Evolutionary conservation across 805 yeast genomes (phyloP), one percentile per base, ranked within the genome.

Genomic region (Yarrowia porcina): DNA sequence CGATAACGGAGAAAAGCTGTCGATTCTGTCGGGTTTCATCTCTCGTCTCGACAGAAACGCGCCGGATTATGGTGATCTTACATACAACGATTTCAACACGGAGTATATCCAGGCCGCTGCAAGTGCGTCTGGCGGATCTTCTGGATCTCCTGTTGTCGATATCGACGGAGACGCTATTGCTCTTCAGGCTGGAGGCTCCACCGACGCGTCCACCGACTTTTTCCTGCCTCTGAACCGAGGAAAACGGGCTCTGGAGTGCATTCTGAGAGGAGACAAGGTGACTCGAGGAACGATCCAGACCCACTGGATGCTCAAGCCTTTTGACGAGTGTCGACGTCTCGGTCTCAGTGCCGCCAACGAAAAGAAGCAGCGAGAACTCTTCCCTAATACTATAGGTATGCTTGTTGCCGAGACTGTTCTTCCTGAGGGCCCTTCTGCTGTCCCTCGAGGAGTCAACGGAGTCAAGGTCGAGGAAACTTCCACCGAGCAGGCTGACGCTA

Each of bases 71-170:
- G 97, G 97, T 54, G 85, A 84, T 27, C 77, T 88, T 71, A 86
- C 96, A 15, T 92, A 91, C 74, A 90, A 89, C 71, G 97, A 91
- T 77, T 91, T 90, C 80, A 90, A 91, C 73, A 90, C 97, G 1
- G 96, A 89, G 73, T 91, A 91, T 74, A 89, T 91, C 63, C 97
- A 91, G 75, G 97, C 97, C 0, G 97, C 97, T 8, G 97, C 97
- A 0, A 83, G 91, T 65, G 97, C 97, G 0, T 87, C 96, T 17
- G 97, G 97, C 30, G 97, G 97, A 2, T 90, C 97, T 3, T 87
- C 94, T 54, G 97, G 97, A 9, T 90, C 97, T 3, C 97, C 97
- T 0, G 97, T 92, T n/a, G 96, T 92, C 2, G 87, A 90, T 73
- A 84, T 87, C 45, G 87, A 88, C 68, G 97, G 97, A 2, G 75